A percentile compares a stretch with the other conserved stretches of the same genome.
phyloP scores from a whole-genome alignment of 2,329 filamentous ascomycete genomes.

The Xylariaceae sp. region DNA sequence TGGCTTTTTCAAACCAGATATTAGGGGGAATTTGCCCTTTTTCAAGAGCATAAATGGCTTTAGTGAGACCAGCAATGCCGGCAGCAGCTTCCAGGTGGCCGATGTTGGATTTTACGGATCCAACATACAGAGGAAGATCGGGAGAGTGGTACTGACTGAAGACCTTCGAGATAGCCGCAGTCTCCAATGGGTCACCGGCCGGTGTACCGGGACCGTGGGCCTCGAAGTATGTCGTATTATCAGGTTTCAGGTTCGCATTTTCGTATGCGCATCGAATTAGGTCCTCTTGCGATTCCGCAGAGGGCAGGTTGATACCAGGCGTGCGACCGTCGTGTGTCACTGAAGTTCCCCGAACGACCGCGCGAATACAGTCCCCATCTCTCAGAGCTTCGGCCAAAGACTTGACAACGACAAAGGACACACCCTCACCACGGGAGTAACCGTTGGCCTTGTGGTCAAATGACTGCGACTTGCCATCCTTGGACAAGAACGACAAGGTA shows the following conservation, averaged over 20 bases:
- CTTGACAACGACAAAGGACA: slow-evolving; percentile 44
- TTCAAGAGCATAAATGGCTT: slow-evolving; percentile 26
- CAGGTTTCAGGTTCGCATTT: slow-evolving; percentile 27
- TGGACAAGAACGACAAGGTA: slow-evolving; percentile 27
- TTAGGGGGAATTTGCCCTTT: slow-evolving; percentile 29
- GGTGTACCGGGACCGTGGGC: slow-evolving; percentile 37
- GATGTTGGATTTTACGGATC: slow-evolving; percentile 30
- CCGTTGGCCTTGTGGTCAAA: slow-evolving; percentile 30
- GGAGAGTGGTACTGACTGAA: slow-evolving; percentile 26
- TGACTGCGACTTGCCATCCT: slow-evolving; percentile 27
- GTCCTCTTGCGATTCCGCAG: slow-evolving; percentile 32
- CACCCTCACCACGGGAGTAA: slow-evolving; percentile 45
- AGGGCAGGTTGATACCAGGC: slow-evolving; percentile 35
- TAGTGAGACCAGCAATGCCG: slow-evolving; percentile 30
- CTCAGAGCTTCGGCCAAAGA: slow-evolving; percentile 40
- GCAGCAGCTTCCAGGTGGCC: slow-evolving; percentile 28
- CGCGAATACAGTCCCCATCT: slow-evolving; percentile 40
- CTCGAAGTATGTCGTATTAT: slow-evolving; percentile 35
- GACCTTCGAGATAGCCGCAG: slow-evolving; percentile 32
- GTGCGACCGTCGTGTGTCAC: slow-evolving; percentile 44
- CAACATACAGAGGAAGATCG: slow-evolving; percentile 24
- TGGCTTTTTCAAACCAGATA: slow-evolving; percentile 28
- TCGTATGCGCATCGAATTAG: slow-evolving; percentile 35
- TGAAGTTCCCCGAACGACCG: slow-evolving; percentile 37
- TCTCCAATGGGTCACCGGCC: slow-evolving; percentile 40